Conservation (phyloP, 2,329 filamentous ascomycete genomes). For the Fusarium vanettenii region DNA sequence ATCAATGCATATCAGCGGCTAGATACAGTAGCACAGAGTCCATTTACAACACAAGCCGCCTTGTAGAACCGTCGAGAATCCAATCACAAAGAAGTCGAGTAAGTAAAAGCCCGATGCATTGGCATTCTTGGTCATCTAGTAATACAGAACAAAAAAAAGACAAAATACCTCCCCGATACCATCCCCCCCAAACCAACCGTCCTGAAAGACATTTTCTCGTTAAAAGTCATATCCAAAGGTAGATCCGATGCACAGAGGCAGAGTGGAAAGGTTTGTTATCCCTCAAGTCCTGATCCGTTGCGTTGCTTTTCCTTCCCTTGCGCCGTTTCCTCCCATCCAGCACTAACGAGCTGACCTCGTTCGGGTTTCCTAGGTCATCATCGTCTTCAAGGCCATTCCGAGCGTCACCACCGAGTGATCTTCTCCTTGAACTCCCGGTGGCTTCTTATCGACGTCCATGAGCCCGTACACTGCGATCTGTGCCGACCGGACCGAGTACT, state of each 20-base stretch:
- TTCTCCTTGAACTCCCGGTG: constrained; percentile 36
- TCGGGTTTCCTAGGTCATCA: constrained; percentile 33
- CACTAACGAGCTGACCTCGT: background rate
- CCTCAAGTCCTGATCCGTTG: background rate
- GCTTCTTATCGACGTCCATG: constrained; percentile 37
- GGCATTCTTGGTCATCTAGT: background rate
- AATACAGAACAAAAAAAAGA: background rate
- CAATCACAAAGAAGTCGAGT: background rate
- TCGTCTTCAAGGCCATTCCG: constrained; percentile 42
- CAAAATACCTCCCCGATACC: background rate
- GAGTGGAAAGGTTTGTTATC: background rate
- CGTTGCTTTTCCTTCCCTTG: background rate
- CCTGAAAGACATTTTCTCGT: background rate
- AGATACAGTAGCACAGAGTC: background rate
- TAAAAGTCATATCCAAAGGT: background rate
- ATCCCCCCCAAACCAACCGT: background rate
- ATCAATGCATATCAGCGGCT: background rate
- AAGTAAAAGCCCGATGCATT: background rate
- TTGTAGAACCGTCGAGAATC: background rate
- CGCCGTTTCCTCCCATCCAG: background rate
- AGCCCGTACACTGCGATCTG: constrained; percentile 42
- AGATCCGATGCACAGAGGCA: background rate
- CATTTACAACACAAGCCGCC: background rate
- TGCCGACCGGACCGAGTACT: constrained; percentile 43
- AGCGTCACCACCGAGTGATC: constrained; percentile 38